Evolutionary conservation across 139 green algal genomes (phyloP), one percentile per base, ranked within the genome.

Genomic region (Penium margaritaceum): DNA sequence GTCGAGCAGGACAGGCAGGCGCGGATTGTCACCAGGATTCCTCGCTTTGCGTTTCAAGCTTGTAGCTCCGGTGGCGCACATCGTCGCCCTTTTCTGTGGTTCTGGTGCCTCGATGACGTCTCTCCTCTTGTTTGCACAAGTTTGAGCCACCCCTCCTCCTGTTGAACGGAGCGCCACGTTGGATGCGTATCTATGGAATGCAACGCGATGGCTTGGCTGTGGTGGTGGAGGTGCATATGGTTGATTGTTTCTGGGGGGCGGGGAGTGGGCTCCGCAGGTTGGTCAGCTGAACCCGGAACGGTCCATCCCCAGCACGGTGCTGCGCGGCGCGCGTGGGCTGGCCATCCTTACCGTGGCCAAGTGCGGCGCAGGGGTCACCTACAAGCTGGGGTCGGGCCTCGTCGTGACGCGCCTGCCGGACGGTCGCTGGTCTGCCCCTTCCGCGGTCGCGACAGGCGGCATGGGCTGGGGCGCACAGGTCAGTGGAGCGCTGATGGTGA

Each of bases 301-400:
- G n/a, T 54, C 33, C 5, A 60, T 77, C 33, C 70, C 55, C 27
- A 55, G 55, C 21, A 15, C 55, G 1, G 70, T 77, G 32, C 44
- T 77, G 44, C 21, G 35, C 2, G 70, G 70, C 3, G 70, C 70
- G 19, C 3, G 32, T 33, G 70, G 70, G 15, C 32, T 70, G 41
- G 70, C 70, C 15, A 70, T 77, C 30, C 27, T 77, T 19, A 75
- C 67, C n/a, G 67, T 75, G 35, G 14, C 17, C 35, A 75, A 75
- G 44, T 4, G 29, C 4, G 67, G 67, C 24, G 36, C 32, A 3
- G 37, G 35, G 17, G 24, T 75, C 5, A 75, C 67, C 44, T 75
- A 75, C 67, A 75, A 75, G 57, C 30, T 58, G 14, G 67, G 67
- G 5, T 67, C 67, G 29, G 67, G 67, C 24, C 67, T 75, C 5